Percentiles rank a stretch among this genome's conserved stretches.
Evolutionary conservation across 1,284 basidiomycete species (phyloP).

Genomic region (Stygiomarasmius scandens): DNA sequence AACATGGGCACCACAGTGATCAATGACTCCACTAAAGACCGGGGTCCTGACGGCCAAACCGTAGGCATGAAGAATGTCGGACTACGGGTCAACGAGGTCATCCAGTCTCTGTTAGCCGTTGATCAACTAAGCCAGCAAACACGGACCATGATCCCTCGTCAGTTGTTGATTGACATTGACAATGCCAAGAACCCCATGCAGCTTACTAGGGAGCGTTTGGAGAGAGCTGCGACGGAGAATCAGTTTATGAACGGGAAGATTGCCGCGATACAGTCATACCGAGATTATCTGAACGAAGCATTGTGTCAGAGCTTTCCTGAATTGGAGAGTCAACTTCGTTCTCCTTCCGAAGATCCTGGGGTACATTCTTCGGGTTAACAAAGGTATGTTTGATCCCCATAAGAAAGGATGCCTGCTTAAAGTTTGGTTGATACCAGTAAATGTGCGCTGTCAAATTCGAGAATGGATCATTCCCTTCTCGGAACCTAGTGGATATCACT

Average conservation of each 20-base stretch:
- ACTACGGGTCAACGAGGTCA: conserved; percentile 69
- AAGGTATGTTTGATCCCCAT: too few species aligned
- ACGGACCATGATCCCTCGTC: conserved; percentile 67
- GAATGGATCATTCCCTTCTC: too few species aligned
- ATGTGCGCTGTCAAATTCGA: too few species aligned
- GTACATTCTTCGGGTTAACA: too few species aligned
- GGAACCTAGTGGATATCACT: too few species aligned
- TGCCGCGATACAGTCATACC: conserved; percentile 65
- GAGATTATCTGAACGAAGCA: conserved; percentile 56
- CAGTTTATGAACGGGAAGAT: conserved; percentile 91
- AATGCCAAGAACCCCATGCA: conserved; percentile 78
- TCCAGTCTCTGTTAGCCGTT: conserved; percentile 61
- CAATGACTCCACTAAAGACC: conserved; percentile 76
- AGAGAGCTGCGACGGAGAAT: conserved; percentile 81
- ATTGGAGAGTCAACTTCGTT: conserved; percentile 33
- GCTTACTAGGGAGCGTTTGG: conserved; percentile 74
- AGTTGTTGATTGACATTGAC: conserved; percentile 76
- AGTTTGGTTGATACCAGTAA: too few species aligned
- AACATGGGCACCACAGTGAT: conserved; percentile 79
- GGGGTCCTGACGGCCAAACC: conserved; percentile 53
- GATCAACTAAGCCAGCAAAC: conserved; percentile 66
- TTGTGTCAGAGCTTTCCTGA: conserved; percentile 64
- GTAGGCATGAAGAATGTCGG: conserved; percentile 67
- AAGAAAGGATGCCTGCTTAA: too few species aligned
- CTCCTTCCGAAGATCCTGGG: background rate